Percentiles rank a stretch among this genome's conserved stretches.
Conservation (phyloP, 139 green algal species). For the Coelastrella sp. region DNA sequence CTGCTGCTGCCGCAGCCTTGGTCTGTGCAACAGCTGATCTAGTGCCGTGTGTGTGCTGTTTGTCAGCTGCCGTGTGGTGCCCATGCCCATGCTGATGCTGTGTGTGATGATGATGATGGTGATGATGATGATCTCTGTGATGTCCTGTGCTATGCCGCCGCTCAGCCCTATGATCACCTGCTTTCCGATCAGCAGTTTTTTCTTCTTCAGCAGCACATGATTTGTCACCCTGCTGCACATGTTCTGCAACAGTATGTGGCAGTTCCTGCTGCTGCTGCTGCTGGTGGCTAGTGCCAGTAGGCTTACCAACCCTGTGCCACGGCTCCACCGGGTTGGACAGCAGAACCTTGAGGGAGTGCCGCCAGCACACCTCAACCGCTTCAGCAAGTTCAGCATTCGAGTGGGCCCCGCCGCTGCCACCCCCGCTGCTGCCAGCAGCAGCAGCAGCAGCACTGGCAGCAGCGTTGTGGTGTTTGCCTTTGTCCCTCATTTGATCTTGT, state of each 20-base stretch:
- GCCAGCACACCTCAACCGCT: slow-evolving; percentile 18
- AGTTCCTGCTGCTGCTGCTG: slow-evolving; percentile 25
- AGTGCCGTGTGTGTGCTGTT: too few relatives aligned
- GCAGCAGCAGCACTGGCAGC: not conserved
- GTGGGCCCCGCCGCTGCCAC: not conserved
- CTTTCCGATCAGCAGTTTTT: not conserved
- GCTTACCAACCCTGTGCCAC: not conserved
- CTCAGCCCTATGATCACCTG: not conserved
- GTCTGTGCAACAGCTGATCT: too few relatives aligned
- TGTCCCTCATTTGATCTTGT: slow-evolving; percentile 14
- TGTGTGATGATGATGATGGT: slow-evolving; percentile 18
- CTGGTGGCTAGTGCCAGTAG: not conserved
- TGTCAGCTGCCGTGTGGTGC: too few relatives aligned
- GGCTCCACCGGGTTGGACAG: slow-evolving; percentile 24
- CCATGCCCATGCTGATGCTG: not conserved
- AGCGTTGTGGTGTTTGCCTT: not conserved
- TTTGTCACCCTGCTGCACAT: not conserved
- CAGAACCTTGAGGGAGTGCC: slow-evolving; percentile 28
- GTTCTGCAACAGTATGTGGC: not conserved
- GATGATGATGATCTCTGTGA: not conserved
- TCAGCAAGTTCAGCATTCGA: not conserved
- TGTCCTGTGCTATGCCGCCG: not conserved
- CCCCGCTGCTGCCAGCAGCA: not conserved
- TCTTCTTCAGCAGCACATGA: not conserved
- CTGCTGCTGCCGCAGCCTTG: not conserved